Percentiles rank a stretch among this genome's conserved stretches.
Evolutionary conservation across 1,284 basidiomycete genomes (phyloP).

Genomic region (Cutaneotrichosporon sp.): DNA sequence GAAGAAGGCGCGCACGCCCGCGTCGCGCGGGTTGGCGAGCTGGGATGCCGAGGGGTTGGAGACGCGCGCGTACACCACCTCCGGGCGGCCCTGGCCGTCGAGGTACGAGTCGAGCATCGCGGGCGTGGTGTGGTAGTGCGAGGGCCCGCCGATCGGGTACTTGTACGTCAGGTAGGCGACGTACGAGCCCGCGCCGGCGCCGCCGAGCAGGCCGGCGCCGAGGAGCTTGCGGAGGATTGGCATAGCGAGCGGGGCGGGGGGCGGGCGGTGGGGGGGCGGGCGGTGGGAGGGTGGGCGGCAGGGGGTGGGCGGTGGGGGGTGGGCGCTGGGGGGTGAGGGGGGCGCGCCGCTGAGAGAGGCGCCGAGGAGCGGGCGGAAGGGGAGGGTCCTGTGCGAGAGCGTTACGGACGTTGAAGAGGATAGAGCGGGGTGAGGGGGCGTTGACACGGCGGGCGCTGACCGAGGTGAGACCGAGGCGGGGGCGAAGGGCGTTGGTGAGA

Average conservation of each 20-base stretch:
- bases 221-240: not conserved
- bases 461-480: too few relatives aligned
- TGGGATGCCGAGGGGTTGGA: not conserved
- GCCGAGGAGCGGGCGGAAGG: too few relatives aligned
- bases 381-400: too few relatives aligned
- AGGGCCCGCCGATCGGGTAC: not conserved
- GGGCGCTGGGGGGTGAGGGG: too few relatives aligned
- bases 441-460: too few relatives aligned
- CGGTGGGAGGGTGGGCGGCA: too few relatives aligned
- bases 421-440: too few relatives aligned
- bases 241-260: not conserved
- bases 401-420: too few relatives aligned
- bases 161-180: not conserved
- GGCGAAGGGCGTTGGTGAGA: too few relatives aligned
- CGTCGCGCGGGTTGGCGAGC: not conserved
- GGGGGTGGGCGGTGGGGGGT: too few relatives aligned
- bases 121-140: not conserved
- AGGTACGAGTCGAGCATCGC: not conserved
- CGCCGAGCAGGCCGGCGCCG: slow-evolving; percentile 1
- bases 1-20: not conserved
- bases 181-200: not conserved
- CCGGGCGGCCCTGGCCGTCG: not conserved
- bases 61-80: not conserved
- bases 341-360: too few relatives aligned
- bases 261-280: too few relatives aligned